These are phyloP conservation scores for Aureobasidium sp. DNA, from an alignment of 2,329 filamentous ascomycete species.

Conservation along the genomic window DNA sequence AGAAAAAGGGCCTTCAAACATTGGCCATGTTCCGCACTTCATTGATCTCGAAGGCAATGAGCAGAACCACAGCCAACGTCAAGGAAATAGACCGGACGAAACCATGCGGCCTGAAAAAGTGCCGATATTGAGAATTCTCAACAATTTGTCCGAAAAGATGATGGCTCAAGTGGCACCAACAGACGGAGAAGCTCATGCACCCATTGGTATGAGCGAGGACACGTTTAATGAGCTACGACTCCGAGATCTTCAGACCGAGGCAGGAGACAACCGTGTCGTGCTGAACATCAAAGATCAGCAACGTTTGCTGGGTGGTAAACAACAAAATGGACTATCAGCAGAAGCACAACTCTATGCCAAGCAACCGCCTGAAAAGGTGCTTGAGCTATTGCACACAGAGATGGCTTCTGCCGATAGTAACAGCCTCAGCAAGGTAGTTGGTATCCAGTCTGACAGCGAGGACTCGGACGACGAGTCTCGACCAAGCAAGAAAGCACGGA, in stretches of 20 bases:
- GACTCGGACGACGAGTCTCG: conserved; percentile 45
- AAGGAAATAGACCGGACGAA: conserved; percentile 78
- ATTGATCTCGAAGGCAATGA: conserved; percentile 93
- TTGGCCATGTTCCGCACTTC: conserved; percentile 70
- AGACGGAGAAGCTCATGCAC: conserved; percentile 58
- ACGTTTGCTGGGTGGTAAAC: conserved; percentile 60
- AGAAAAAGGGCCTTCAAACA: conserved; percentile 38
- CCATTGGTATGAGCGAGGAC: conserved; percentile 61
- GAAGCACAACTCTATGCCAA: conserved; percentile 53
- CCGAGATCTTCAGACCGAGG: conserved; percentile 68
- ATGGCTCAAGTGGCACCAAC: conserved; percentile 78
- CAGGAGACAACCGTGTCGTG: conserved; percentile 66
- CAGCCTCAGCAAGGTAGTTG: conserved; percentile 53
- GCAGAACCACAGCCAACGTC: conserved; percentile 80
- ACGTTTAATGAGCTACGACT: conserved; percentile 68
- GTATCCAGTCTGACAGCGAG: conserved; percentile 58
- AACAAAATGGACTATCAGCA: conserved; percentile 32
- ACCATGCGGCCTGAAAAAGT: conserved; percentile 87
- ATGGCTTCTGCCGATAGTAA: conserved; percentile 34
- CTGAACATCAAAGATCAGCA: conserved; percentile 85
- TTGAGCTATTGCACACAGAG: conserved; percentile 56
- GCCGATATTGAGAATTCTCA: conserved; percentile 81
- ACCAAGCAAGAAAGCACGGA: conserved; percentile 40
- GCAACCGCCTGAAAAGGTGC: conserved; percentile 61
- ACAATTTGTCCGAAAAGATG: conserved; percentile 86